Evolutionary conservation across 2,329 filamentous ascomycete species (phyloP).

Genomic region (Fusarium nisikadoi): DNA sequence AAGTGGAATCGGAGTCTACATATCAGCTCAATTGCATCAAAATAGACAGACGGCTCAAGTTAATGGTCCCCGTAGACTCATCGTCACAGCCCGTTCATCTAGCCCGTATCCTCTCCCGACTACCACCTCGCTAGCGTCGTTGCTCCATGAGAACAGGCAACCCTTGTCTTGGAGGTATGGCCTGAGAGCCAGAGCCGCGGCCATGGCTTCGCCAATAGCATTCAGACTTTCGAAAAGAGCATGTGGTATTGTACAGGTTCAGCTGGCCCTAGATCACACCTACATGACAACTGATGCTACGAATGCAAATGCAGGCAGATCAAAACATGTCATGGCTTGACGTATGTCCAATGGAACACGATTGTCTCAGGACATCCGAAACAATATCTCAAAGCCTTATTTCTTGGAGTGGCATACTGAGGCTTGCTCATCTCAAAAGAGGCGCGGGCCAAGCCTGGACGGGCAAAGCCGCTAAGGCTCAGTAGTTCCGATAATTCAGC

Average conservation of each 20-base stretch:
- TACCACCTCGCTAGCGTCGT: constrained; percentile 34
- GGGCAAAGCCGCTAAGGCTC: constrained; percentile 27
- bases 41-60: neutral
- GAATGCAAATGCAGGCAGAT: neutral
- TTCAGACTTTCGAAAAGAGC: neutral
- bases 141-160: constrained; percentile 22
- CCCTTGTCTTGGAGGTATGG: constrained; percentile 25
- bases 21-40: neutral
- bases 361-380: constrained; percentile 16
- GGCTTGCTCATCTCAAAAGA: constrained; percentile 25
- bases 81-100: constrained; percentile 21
- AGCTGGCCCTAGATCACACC: constrained; percentile 29
- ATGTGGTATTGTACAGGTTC: constrained; percentile 23
- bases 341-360: neutral
- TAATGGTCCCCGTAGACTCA: constrained; percentile 15
- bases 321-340: constrained; percentile 12
- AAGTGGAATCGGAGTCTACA: neutral
- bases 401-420: neutral
- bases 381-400: constrained; percentile 24
- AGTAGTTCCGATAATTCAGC: constrained; percentile 17
- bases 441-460: constrained; percentile 25
- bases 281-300: constrained; percentile 5
- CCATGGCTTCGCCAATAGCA: constrained; percentile 5
- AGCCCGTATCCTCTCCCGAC: constrained; percentile 33
- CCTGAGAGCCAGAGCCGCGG: constrained; percentile 21